Percentiles rank a stretch among this genome's conserved stretches.
phyloP scores from a whole-genome alignment of 2,329 filamentous ascomycete species.

The Blastomyces parvus region DNA sequence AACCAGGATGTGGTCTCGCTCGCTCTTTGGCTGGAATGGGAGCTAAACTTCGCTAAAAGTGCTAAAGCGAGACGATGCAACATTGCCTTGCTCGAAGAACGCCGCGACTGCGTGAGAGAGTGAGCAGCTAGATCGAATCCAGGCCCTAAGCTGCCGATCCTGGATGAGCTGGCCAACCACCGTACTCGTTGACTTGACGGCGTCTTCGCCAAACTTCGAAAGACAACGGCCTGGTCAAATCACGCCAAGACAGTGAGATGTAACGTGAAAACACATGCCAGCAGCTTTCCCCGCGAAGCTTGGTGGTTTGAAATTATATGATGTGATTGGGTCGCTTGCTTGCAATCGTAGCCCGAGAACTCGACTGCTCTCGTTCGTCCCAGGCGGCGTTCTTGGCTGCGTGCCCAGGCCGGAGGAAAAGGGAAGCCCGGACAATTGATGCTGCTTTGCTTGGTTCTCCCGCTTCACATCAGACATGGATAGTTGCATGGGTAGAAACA shows the following conservation, averaged over 20 bases:
- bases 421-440: not conserved
- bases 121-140: not conserved
- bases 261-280: not conserved
- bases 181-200: not conserved
- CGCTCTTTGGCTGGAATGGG: not conserved
- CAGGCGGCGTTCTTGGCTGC: not conserved
- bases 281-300: not conserved
- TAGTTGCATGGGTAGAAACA: not conserved
- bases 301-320: not conserved
- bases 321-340: not conserved
- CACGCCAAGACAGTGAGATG: conserved; percentile 4
- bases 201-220: too few relatives aligned
- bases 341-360: not conserved
- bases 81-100: not conserved
- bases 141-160: not conserved
- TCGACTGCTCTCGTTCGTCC: not conserved
- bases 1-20: not conserved
- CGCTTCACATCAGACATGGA: not conserved
- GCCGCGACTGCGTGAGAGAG: not conserved
- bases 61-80: not conserved
- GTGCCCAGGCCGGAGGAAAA: not conserved
- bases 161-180: not conserved
- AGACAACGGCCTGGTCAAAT: not conserved
- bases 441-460: not conserved
- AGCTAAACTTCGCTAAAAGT: not conserved